These are phyloP conservation scores for Lachancea lanzarotensis DNA, from an alignment of 805 yeast genomes.

Conservation along the genomic window DNA sequence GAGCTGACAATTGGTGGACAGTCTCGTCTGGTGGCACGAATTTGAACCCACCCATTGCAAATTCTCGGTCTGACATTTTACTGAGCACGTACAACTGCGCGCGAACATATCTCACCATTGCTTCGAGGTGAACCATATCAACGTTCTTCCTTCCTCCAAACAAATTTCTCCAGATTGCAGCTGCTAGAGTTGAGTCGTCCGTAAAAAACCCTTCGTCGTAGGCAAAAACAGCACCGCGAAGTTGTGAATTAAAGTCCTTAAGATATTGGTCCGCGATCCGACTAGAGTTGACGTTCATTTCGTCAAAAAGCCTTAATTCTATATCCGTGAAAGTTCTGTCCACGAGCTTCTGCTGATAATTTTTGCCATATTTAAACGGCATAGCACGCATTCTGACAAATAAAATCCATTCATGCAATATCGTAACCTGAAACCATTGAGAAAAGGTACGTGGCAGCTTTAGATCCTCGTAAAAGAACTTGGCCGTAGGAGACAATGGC, in stretches of 20 bases:
- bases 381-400: constrained; percentile 93
- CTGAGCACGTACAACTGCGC: constrained; percentile 83
- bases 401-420: constrained; percentile 88
- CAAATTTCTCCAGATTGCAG: constrained; percentile 84
- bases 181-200: constrained; percentile 70
- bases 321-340: constrained; percentile 87
- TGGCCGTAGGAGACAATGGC: constrained; percentile 63
- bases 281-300: constrained; percentile 75
- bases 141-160: constrained; percentile 79
- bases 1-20: constrained; percentile 62
- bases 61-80: constrained; percentile 82
- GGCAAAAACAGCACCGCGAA: constrained; percentile 81
- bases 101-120: constrained; percentile 82
- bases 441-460: constrained; percentile 80
- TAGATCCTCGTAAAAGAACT: constrained; percentile 78
- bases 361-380: constrained; percentile 83
- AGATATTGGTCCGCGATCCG: constrained; percentile 78
- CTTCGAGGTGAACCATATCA: constrained; percentile 79
- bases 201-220: constrained; percentile 88
- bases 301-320: constrained; percentile 77
- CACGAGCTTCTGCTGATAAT: constrained; percentile 85
- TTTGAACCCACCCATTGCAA: constrained; percentile 81
- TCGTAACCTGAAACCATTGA: constrained; percentile 94
- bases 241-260: constrained; percentile 84
- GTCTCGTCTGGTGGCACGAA: constrained; percentile 79